Conservation (phyloP, 148 eudicot genomes). For the Vaccinium vitisidaea region DNA sequence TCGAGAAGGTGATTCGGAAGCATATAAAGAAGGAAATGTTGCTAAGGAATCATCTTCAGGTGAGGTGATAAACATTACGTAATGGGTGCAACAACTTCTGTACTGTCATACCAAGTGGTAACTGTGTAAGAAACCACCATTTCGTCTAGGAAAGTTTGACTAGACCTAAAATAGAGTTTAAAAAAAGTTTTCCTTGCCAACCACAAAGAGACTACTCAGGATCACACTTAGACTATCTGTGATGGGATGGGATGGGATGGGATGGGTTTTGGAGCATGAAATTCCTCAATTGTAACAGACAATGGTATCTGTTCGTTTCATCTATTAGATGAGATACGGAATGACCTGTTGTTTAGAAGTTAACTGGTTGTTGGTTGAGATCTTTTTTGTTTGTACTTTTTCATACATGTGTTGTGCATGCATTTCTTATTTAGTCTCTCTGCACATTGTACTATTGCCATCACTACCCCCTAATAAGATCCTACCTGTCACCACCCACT, state of each 20-base stretch:
- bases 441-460: not conserved
- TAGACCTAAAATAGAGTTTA: not conserved
- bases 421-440: not conserved
- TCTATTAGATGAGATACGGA: not conserved
- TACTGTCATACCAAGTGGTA: not conserved
- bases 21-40: constrained; percentile 9
- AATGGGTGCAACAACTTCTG: not conserved
- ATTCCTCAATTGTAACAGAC: not conserved
- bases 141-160: not conserved
- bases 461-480: not conserved
- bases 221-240: not conserved
- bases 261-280: not conserved
- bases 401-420: not conserved
- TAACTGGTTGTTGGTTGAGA: not conserved
- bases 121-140: not conserved
- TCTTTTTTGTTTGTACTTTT: not conserved
- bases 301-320: constrained; percentile 1
- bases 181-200: not conserved
- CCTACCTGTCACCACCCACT: not conserved
- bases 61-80: not conserved
- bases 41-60: constrained; percentile 17
- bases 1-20: constrained; percentile 17
- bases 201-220: not conserved
- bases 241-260: not conserved
- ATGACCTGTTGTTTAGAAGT: not conserved